Percentiles rank a stretch among this genome's conserved stretches.
Conservation (phyloP, 371 early-diverging fungal species). For the Zancudomyces culisetae region DNA sequence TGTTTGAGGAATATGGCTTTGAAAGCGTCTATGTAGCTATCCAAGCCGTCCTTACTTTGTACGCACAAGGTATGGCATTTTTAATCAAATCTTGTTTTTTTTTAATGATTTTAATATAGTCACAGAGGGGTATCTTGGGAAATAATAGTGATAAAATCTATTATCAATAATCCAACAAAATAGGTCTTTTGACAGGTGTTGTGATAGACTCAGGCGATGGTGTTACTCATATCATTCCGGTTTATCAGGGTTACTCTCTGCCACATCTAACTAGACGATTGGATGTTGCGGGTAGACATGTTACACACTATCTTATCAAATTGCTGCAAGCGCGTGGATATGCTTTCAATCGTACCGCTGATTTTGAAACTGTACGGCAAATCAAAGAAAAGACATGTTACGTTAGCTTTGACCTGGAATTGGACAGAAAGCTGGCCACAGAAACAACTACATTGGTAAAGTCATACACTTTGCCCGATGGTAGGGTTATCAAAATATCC, state of each 20-base stretch:
- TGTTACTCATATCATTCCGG: slow-evolving; percentile 95
- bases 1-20: slow-evolving; percentile 93
- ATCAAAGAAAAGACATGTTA: slow-evolving; percentile 95
- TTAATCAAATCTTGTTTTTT: neutral
- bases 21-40: slow-evolving; percentile 84
- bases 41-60: slow-evolving; percentile 92
- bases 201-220: slow-evolving; percentile 96
- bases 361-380: slow-evolving; percentile 92
- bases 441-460: slow-evolving; percentile 94
- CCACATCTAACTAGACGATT: slow-evolving; percentile 79
- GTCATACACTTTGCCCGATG: slow-evolving; percentile 92
- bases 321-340: slow-evolving; percentile 83
- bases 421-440: slow-evolving; percentile 83
- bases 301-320: slow-evolving; percentile 91
- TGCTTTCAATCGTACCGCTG: slow-evolving; percentile 90
- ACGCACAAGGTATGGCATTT: slow-evolving; percentile 65
- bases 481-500: slow-evolving; percentile 92
- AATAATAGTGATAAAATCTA: too few species aligned
- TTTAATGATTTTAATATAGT: slow-evolving; percentile 25
- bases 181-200: slow-evolving; percentile 74
- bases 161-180: too few species aligned
- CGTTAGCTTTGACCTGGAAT: slow-evolving; percentile 84
- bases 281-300: slow-evolving; percentile 91
- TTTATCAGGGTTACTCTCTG: slow-evolving; percentile 84
- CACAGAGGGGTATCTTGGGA: too few species aligned